Evolutionary conservation across 495 filamentous ascomycete species (phyloP).

Genomic region (Parathielavia appendiculata): DNA sequence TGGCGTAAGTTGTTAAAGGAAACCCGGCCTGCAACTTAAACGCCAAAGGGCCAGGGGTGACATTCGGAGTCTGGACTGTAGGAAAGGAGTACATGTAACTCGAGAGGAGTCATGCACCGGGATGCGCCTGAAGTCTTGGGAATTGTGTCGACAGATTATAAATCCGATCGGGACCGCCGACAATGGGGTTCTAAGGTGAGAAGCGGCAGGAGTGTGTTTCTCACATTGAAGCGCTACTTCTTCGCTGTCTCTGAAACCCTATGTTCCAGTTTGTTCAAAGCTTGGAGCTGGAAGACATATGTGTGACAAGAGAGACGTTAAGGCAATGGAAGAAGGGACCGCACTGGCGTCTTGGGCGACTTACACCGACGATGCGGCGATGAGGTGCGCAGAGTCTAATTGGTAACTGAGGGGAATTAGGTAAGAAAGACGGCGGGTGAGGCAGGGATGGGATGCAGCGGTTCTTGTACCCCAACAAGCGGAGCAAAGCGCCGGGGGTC

Average conservation of each 20-base stretch:
- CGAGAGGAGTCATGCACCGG: conserved; percentile 1
- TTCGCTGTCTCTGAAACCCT: background rate
- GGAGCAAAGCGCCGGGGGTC: conserved; percentile 10
- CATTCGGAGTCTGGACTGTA: background rate
- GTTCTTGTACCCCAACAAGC: conserved; percentile 18
- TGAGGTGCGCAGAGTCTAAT: conserved; percentile 11
- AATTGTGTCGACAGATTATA: conserved; percentile 17
- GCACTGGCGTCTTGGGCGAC: conserved; percentile 10
- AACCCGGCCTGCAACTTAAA: conserved; percentile 6
- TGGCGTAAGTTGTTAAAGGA: background rate
- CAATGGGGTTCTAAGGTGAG: background rate
- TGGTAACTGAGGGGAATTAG: conserved; percentile 18
- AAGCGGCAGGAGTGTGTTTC: background rate
- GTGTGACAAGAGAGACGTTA: background rate
- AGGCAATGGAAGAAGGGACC: background rate
- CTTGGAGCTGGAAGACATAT: no score
- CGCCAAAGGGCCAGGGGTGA: conserved; percentile 1
- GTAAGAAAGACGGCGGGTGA: conserved; percentile 19
- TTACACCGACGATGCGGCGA: conserved; percentile 14
- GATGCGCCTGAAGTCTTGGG: background rate
- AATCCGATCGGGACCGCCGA: conserved; percentile 6
- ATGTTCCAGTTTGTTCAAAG: no score
- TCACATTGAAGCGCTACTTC: background rate
- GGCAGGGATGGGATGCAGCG: conserved; percentile 19
- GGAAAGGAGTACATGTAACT: background rate